Percentiles rank a stretch among this genome's conserved stretches.
These are phyloP conservation scores for Naematelia aurantialba DNA, from an alignment of 768 basidiomycete genomes.

Conservation along the genomic window DNA sequence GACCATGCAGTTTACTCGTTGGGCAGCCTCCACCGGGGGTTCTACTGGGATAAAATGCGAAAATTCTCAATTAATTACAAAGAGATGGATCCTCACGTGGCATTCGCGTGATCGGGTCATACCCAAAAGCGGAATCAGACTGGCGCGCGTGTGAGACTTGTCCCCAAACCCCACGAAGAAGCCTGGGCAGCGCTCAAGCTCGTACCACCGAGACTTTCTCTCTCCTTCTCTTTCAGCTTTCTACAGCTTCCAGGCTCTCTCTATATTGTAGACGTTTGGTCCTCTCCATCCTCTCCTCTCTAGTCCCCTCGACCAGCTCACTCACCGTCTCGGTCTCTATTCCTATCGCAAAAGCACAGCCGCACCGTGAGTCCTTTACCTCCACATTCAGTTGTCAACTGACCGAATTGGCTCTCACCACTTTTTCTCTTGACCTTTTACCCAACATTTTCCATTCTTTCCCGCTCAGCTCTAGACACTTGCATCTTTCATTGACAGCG, in stretches of 20 bases:
- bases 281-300: constrained; percentile 7
- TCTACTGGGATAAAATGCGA: background rate
- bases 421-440: background rate
- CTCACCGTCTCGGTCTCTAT: background rate
- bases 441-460: background rate
- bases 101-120: background rate
- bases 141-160: background rate
- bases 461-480: constrained; percentile 1
- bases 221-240: constrained; percentile 13
- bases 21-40: background rate
- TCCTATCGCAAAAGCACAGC: background rate
- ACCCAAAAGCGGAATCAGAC: background rate
- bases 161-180: constrained; percentile 1
- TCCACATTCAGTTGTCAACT: constrained; percentile 4
- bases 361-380: background rate
- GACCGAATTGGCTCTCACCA: background rate
- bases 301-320: no score
- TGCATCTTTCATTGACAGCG: constrained; percentile 2
- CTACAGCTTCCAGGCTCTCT: constrained; percentile 2
- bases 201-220: background rate
- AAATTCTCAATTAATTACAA: no score
- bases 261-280: background rate
- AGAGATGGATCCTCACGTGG: no score
- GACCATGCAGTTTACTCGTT: background rate
- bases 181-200: no score